These are phyloP conservation scores for Cyberlindnera bimundalis DNA, from an alignment of 805 yeast species.

Conservation along the genomic window DNA sequence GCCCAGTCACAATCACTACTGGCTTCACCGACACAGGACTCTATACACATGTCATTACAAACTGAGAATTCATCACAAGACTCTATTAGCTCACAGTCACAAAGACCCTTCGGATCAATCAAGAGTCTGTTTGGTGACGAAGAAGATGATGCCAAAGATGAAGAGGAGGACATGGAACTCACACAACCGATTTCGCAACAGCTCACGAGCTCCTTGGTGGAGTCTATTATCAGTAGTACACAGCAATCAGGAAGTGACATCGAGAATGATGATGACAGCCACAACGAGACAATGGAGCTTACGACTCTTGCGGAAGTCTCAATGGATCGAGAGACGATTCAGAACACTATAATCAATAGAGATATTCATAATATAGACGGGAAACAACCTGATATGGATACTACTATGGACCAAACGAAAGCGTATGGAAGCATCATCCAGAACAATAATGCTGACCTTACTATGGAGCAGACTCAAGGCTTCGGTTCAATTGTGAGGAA, in stretches of 20 bases:
- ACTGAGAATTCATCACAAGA: slow-evolving; percentile 2
- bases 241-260: slow-evolving; percentile 2
- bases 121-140: slow-evolving; percentile 25
- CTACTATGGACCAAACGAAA: slow-evolving; percentile 22
- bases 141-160: slow-evolving; percentile 11
- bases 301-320: slow-evolving; percentile 16
- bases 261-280: slow-evolving; percentile 2
- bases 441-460: slow-evolving; percentile 2
- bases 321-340: slow-evolving; percentile 22
- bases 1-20: slow-evolving; percentile 1
- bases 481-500: slow-evolving; percentile 8
- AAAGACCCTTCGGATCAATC: slow-evolving; percentile 28
- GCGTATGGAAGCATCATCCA: slow-evolving; percentile 9
- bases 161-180: slow-evolving; percentile 26
- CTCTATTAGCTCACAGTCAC: slow-evolving; percentile 9
- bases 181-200: slow-evolving; percentile 20
- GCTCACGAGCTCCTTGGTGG: background rate
- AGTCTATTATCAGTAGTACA: background rate
- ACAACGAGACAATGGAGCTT: slow-evolving; percentile 23
- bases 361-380: slow-evolving; percentile 5
- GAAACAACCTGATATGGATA: slow-evolving; percentile 4
- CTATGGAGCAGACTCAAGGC: slow-evolving; percentile 21
- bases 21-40: slow-evolving; percentile 2
- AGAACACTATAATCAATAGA: slow-evolving; percentile 23
- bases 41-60: background rate